Percentiles rank a stretch among this genome's conserved stretches.
Evolutionary conservation across 192 early-diverging fungal genomes (phyloP).

Genomic region (Coemansia sp.): DNA sequence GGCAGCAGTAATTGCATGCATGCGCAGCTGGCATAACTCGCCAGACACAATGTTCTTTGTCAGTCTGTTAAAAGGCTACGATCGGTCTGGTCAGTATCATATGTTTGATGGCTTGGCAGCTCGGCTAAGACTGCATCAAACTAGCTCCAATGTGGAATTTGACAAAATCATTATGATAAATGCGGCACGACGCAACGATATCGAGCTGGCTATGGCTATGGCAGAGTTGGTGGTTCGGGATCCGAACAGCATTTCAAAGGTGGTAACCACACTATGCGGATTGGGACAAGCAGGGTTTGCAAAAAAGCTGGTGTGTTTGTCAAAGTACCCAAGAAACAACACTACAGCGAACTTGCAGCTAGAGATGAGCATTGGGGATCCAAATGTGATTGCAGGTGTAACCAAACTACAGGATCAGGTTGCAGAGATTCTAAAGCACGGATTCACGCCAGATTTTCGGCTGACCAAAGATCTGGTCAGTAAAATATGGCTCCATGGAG

Average conservation of each 20-base stretch:
- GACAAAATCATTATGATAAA: conserved; percentile 22
- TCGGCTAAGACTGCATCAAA: conserved; percentile 15
- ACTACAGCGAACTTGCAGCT: conserved; percentile 26
- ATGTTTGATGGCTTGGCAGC: conserved; percentile 38
- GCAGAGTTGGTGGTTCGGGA: conserved; percentile 2
- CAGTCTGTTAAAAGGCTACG: conserved; percentile 33
- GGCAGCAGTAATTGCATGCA: conserved; percentile 16
- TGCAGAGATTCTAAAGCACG: conserved; percentile 15
- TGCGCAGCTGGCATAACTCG: conserved; percentile 31
- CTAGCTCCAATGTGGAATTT: conserved; percentile 7
- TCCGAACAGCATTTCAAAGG: conserved; percentile 3
- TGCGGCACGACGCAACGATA: conserved; percentile 15
- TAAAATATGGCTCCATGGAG: conserved; percentile 16
- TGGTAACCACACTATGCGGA: conserved; percentile 17
- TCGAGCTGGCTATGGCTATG: conserved; percentile 5
- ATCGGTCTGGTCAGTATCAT: conserved; percentile 22
- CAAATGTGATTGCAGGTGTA: not conserved
- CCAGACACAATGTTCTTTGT: conserved; percentile 25
- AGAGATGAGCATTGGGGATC: conserved; percentile 10
- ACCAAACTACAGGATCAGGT: conserved; percentile 3
- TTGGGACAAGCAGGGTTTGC: not conserved
- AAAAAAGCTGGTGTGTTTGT: conserved; percentile 6
- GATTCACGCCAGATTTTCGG: conserved; percentile 26
- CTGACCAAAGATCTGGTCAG: conserved; percentile 6
- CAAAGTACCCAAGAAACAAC: conserved; percentile 31